Base-by-base conservation (phyloP, 305 asterid genomes). In the Fraxinus angustifolia region DNA sequence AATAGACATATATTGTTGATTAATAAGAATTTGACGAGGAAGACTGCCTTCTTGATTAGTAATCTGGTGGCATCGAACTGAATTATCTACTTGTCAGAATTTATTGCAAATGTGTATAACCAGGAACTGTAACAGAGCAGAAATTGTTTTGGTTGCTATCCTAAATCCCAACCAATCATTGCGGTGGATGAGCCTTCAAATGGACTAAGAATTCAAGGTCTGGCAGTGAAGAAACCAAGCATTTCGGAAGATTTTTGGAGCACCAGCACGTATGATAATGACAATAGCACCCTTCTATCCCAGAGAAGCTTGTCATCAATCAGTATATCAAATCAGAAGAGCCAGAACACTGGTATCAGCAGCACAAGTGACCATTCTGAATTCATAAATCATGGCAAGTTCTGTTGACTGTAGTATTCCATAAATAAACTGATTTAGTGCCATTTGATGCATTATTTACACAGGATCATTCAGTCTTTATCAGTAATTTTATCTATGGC, bases 181-280 rank as follows among this genome's bases (percentile, higher is more conserved):
- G 92, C 90, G 3, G 94, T 89, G 84, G 97, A 92, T 79, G 95
- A 93, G 80, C 92, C 94, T 68, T 90, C 97, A 16, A 93, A 93
- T 72, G 92, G 97, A 62, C 88, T 93, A 68, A 88, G 91, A 85
- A 89, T 90, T 79, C 96, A 89, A 85, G 97, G 95, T 17, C 95
- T 83, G 72, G 81, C 83, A 80, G 93, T 86, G 87, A 90, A 83
- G 80, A 93, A 91, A 82, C 88, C 81, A 4, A 85, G 88, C 83
- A 60, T 93, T 71, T 87, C 95, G 0, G 97, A 93, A 45, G 98
- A 87, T 87, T 92, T 92, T 78, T 92, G 98, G 95, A 93, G 98
- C 90, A 89, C 95, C 76, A 93, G 98, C 89, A 88, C 98, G 2
- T 87, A 88, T 58, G 94, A 93, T 67, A 35, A 91, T 84, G 98